Base-by-base conservation (phyloP, 2,329 filamentous ascomycete genomes). In the Scedosporium dehoogii region DNA sequence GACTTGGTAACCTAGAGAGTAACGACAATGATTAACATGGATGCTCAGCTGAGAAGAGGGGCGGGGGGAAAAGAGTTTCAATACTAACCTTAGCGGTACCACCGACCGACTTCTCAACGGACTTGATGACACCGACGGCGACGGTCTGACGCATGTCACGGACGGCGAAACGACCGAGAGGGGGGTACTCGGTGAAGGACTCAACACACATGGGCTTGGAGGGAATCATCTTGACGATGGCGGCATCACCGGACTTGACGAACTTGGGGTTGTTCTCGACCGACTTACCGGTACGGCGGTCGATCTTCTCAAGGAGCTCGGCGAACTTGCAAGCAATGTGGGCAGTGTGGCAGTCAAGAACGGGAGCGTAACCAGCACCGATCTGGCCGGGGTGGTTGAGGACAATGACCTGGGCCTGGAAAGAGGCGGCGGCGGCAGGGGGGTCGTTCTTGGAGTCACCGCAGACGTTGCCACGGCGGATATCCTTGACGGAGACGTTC, bases 131-230 rank as follows among this genome's bases (percentile, higher is more conserved):
- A 88, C 91, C 90, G 81, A 96, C 91, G 70, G 91, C 90, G 71
- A 94, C 90, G 79, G 90, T 93, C 78, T 90, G 85, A 77, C 85
- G 83, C 92, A 97, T 97, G 84, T 97, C 93, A 89, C 93, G 93
- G 86, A 99, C 94, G 80, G 94, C 94, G 87, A 99, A 99, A 89
- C 94, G 93, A 80, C 94, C 94, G 74, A 99, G 92, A 80, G 94
- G 94, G 76, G 94, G 93, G 87, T 97, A 99, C 78, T 97, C 92
- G 75, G 92, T 97, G 92, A 97, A 99, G 73, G 94, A 85, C 91
- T 99, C 94, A 81, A 99, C 94, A 82, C 94, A 99, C 94, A 99
- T 99, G 79, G 94, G 94, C 92, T 99, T 99, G 85, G 93, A 97
- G 79, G 94, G 94, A 86, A 97, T 78, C 94, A 99, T 97, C 92